phyloP scores from a whole-genome alignment of 2,329 filamentous ascomycete species.

The Pseudogymnoascus pannorum region DNA sequence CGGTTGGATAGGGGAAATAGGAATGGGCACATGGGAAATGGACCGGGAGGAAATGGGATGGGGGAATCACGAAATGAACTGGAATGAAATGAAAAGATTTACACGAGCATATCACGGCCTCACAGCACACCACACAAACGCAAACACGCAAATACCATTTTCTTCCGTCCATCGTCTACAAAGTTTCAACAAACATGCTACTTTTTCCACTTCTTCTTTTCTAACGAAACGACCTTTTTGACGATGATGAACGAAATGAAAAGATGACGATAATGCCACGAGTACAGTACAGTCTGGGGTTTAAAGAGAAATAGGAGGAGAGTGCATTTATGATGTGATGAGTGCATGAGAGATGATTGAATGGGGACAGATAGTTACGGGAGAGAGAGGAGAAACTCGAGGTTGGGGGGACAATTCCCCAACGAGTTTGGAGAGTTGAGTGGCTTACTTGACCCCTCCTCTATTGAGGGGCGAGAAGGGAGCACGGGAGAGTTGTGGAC shows the following conservation, averaged over 20 bases:
- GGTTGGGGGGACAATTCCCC: too few relatives aligned
- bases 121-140: not conserved
- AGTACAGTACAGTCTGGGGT: not conserved
- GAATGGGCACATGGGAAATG: not conserved
- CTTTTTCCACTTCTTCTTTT: not conserved
- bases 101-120: not conserved
- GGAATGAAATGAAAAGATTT: not conserved
- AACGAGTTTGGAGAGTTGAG: too few relatives aligned
- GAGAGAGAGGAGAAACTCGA: not conserved
- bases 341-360: not conserved
- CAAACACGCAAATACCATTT: not conserved
- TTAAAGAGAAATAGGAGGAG: not conserved
- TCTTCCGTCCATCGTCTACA: not conserved
- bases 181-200: not conserved
- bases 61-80: not conserved
- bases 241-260: not conserved
- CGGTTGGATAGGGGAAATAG: not conserved
- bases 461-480: too few relatives aligned
- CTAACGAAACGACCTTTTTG: not conserved
- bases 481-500: not conserved
- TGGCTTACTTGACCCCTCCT: too few relatives aligned
- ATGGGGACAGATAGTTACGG: not conserved
- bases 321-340: not conserved
- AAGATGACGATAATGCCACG: not conserved
- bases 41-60: not conserved